Evolutionary conservation across 2,329 filamentous ascomycete genomes (phyloP), one percentile per base, ranked within the genome.

Genomic region (Phialophora chinensis): DNA sequence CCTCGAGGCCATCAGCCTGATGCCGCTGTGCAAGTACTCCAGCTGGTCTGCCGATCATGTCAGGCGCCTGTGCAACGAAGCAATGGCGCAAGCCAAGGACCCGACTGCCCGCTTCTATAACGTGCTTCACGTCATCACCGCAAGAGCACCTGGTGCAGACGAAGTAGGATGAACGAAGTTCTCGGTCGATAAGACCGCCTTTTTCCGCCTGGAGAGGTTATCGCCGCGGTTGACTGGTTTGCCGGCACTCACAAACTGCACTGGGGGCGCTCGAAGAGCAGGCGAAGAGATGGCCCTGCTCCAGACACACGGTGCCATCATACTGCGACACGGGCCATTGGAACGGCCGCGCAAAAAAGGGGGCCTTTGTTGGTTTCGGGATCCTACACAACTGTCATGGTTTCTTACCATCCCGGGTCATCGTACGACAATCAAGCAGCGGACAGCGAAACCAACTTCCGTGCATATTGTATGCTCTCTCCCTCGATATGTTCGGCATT

Each of bases 21-120:
- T 85, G 42, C 90, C 93, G 7, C 84, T 97, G 74, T 89, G 86
- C 53, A 85, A 88, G 65, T 82, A 88, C 50, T 86, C 87, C 60
- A 78, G 80, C 35, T 91, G 87, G 86, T 81, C 83, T 52, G 75
- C 81, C 54, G 82, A 84, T n/a, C 82, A 91, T 67, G 88, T 96
- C 55, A 80, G 83, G 63, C 82, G 83, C 17, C 81, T 96, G 42
- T 82, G 88, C 54, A 79, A 83, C 3, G 83, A 85, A 27, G 91
- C 91, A 29, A 87, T 87, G 73, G 81, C 81, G 52, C 90, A 95
- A 73, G 87, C 92, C 17, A 88, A 87, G 75, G 86, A 86, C 73
- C 86, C 88, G 72, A 86, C 85, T 60, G 85, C 88, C 72, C 88
- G 88, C 77, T 87, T 86, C 50, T 96, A 91, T 79, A 92, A 91